Evolutionary conservation across 139 green algal genomes (phyloP), one percentile per base, ranked within the genome.

Genomic region (Chlorella sp.): DNA sequence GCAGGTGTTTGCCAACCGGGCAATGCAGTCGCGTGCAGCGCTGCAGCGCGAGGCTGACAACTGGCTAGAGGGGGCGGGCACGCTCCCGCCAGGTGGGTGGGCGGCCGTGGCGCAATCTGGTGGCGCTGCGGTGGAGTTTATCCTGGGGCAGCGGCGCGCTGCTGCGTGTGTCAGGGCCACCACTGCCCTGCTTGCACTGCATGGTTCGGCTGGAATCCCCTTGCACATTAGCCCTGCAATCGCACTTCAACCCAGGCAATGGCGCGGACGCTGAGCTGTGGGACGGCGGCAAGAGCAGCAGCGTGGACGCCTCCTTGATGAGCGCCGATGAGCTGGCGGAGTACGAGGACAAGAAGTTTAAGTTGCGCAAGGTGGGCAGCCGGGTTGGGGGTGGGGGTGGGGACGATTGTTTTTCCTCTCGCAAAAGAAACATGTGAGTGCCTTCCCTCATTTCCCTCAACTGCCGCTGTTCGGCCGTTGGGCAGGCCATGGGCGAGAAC

Each of bases 261-360:
- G 91, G 90, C 21, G 63, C 83, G 0, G 93, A 96, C 44, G 73
- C 41, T 41, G 75, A 90, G 2, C 34, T 94, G 39, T 97, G 94
- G 94, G 87, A 95, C 74, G 92, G 85, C 47, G 16, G 25, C 51
- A 25, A 9, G 21, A 30, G 47, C 73, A 20, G 41, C 72, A 36
- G 25, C 28, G 74, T 69, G 51, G 74, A 81, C 23, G 32, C 32
- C 32, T 68, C 74, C 2, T 34, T 81, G 55, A 68, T 81, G 74
- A 81, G 74, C 34, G 74, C 74, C 23, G 74, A 62, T 70, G 74
- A 81, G 74, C 74, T 81, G 74, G 74, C 82, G 18, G 89, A 88
- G 56, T 95, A 98, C 67, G 95, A 98, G 86, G 96, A 97, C 44
- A 94, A 94, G 85, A 94, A 85, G 85, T 88, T 95, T 2, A 96